A percentile compares a stretch with the other conserved stretches of the same genome.
These are phyloP conservation scores for Dothidotthia symphoricarpi DNA, from an alignment of 2,329 filamentous ascomycete genomes.

Conservation along the genomic window DNA sequence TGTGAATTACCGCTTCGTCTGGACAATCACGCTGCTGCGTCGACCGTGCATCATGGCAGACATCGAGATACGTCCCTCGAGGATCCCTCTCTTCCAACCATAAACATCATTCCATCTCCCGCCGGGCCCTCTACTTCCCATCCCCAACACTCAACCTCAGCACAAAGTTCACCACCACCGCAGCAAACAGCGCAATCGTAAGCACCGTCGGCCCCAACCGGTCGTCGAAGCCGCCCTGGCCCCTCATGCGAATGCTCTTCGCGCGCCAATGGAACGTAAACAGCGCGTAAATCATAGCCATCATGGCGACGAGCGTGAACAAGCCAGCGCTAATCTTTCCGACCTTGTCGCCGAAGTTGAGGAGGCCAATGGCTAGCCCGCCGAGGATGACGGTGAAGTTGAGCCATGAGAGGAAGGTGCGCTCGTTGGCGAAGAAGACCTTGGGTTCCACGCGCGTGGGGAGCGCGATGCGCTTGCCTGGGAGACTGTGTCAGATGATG, in stretches of 20 bases:
- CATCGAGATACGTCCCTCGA: no score
- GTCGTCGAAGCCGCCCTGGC: constrained; percentile 95
- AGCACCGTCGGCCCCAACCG: constrained; percentile 89
- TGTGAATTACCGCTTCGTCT: no score
- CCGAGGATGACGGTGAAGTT: constrained; percentile 99
- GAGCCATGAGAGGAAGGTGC: constrained; percentile 98
- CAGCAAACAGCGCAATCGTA: constrained; percentile 79
- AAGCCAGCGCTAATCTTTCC: constrained; percentile 91
- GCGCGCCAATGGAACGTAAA: constrained; percentile 97
- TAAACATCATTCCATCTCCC: no score
- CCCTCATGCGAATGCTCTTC: constrained; percentile 83
- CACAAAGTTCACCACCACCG: constrained; percentile 95
- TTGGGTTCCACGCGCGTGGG: constrained; percentile 98
- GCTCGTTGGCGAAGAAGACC: constrained; percentile 99
- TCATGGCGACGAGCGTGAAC: constrained; percentile 92
- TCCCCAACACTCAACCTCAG: constrained; percentile 48
- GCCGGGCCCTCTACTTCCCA: constrained; percentile 7
- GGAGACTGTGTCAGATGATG: neutral
- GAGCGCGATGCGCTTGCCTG: constrained; percentile 97
- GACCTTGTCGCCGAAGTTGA: constrained; percentile 95
- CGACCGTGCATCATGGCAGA: no score
- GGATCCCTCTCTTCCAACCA: no score
- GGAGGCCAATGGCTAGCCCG: constrained; percentile 90
- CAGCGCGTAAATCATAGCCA: constrained; percentile 91
- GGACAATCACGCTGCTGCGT: no score